phyloP scores from a whole-genome alignment of 139 green algal genomes.

The Edaphochlamys debaryana region DNA sequence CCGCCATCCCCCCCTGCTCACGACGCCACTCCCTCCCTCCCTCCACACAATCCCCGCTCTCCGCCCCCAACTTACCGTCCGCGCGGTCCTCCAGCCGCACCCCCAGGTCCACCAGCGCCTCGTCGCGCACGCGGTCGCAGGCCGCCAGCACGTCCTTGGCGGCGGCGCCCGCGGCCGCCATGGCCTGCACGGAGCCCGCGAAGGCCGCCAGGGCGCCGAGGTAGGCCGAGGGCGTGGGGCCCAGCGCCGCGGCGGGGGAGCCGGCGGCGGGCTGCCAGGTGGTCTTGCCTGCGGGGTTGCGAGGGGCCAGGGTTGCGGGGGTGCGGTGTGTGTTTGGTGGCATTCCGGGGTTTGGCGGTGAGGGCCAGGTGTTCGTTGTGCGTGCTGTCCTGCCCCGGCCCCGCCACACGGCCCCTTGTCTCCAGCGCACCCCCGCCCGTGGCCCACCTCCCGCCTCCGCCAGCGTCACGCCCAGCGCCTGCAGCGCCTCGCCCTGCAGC shows the following conservation, averaged over 20 bases:
- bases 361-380: too few species aligned
- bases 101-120: constrained; percentile 86
- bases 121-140: constrained; percentile 88
- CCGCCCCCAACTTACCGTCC: constrained; percentile 69
- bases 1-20: too few species aligned
- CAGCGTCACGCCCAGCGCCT: constrained; percentile 81
- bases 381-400: too few species aligned
- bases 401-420: too few species aligned
- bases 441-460: constrained; percentile 65
- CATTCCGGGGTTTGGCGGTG: too few species aligned
- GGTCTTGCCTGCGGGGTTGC: too few species aligned
- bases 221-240: constrained; percentile 15
- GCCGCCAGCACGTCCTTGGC: constrained; percentile 68
- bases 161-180: constrained; percentile 29
- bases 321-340: too few species aligned
- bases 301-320: too few species aligned
- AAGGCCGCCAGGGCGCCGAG: constrained; percentile 87
- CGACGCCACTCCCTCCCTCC: too few species aligned
- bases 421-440: background rate
- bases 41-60: too few species aligned
- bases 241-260: too few species aligned
- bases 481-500: constrained; percentile 75
- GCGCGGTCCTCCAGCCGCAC: constrained; percentile 91
- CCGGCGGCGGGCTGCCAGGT: too few species aligned
- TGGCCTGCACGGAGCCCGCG: constrained; percentile 60